Conservation (phyloP, 1,139 yeast species). For the Suhomyces maxii region DNA sequence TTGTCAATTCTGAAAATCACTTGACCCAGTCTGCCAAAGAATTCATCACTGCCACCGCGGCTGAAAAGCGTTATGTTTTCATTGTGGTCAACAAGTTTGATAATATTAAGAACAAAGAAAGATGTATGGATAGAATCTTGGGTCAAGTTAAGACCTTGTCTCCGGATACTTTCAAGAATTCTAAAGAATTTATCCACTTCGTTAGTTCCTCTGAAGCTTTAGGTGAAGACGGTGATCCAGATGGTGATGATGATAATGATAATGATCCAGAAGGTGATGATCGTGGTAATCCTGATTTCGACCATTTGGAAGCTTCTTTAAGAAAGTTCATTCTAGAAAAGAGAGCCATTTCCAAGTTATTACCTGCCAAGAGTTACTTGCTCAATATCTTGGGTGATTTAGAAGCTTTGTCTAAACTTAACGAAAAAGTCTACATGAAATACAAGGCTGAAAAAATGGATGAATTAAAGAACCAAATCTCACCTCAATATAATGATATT, state of each 20-base stretch:
- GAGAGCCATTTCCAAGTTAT: constrained; percentile 81
- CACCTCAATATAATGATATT: constrained; percentile 63
- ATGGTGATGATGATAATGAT: constrained; percentile 38
- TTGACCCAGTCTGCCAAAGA: constrained; percentile 93
- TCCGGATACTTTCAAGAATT: constrained; percentile 87
- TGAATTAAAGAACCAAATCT: constrained; percentile 51
- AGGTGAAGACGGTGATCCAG: constrained; percentile 33
- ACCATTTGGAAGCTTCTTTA: constrained; percentile 77
- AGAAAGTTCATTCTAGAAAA: constrained; percentile 87
- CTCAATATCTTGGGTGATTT: constrained; percentile 69
- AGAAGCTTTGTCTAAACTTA: constrained; percentile 56
- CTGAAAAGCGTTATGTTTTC: constrained; percentile 87
- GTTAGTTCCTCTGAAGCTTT: constrained; percentile 62
- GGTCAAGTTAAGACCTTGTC: constrained; percentile 86
- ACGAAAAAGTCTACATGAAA: constrained; percentile 53
- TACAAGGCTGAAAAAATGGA: constrained; percentile 47
- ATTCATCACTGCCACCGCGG: constrained; percentile 86
- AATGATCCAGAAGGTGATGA: constrained; percentile 15
- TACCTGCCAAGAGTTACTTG: constrained; percentile 89
- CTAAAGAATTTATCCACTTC: constrained; percentile 91
- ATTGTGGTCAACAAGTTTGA: constrained; percentile 94
- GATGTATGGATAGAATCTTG: constrained; percentile 73
- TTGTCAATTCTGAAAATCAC: constrained; percentile 94
- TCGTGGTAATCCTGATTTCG: constrained; percentile 63
- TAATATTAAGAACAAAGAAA: constrained; percentile 72